Percentiles rank a stretch among this genome's conserved stretches.
Evolutionary conservation across 371 early-diverging fungal species (phyloP).

Genomic region (Mortierella polycephala): DNA sequence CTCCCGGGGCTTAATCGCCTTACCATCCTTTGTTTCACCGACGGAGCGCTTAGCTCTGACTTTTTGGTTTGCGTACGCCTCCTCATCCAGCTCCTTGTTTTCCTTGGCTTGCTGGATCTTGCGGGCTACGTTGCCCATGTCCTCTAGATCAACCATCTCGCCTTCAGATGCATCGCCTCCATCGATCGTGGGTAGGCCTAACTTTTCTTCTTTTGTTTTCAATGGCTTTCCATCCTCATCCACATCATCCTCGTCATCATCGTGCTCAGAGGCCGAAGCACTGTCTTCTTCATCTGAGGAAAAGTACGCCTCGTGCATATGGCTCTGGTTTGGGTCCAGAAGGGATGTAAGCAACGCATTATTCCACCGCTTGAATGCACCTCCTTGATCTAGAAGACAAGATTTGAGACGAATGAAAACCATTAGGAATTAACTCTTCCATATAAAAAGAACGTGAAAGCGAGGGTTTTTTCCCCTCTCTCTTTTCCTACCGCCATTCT

Average conservation of each 20-base stretch:
- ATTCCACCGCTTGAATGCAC: conserved; percentile 67
- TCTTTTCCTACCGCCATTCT: conserved; percentile 56
- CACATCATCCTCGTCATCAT: conserved; percentile 57
- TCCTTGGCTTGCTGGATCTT: conserved; percentile 68
- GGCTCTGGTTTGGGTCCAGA: conserved; percentile 57
- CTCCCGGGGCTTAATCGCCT: conserved; percentile 54
- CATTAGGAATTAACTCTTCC: background rate
- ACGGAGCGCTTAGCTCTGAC: conserved; percentile 63
- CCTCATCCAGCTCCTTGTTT: conserved; percentile 68
- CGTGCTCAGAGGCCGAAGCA: conserved; percentile 61
- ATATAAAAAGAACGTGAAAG: background rate
- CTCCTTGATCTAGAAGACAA: conserved; percentile 58
- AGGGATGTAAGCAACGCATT: conserved; percentile 61
- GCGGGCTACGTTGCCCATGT: conserved; percentile 74
- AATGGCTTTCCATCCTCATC: conserved; percentile 49
- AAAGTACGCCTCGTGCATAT: conserved; percentile 62
- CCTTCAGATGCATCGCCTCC: conserved; percentile 60
- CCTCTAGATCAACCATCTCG: conserved; percentile 82
- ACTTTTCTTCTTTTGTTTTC: conserved; percentile 50
- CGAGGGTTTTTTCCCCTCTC: background rate
- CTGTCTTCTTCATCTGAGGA: conserved; percentile 53
- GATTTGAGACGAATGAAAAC: background rate
- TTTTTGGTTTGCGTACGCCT: conserved; percentile 59
- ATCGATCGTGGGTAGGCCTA: conserved; percentile 51
- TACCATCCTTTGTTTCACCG: conserved; percentile 53